Evolutionary conservation across 2,329 filamentous ascomycete species (phyloP), one percentile per base, ranked within the genome.

Genomic region (Chaetomium strumarium): DNA sequence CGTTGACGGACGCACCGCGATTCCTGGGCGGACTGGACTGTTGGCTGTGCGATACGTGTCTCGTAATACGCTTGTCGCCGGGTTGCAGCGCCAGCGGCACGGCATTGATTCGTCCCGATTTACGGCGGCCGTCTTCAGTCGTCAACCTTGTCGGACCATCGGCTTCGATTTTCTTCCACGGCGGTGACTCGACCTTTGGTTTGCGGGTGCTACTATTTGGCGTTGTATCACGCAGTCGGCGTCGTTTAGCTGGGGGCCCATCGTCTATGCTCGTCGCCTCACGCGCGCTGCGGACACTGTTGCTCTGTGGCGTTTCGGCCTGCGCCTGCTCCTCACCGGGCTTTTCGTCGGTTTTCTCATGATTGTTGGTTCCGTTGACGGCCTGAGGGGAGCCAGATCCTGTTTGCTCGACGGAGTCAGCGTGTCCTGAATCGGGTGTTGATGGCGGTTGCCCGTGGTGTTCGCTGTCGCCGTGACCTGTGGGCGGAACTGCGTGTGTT

Each of bases 131-230:
- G 79, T 78, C 87, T 72, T 78, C 81, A 42, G 86, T 80, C 66
- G 92, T 80, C 66, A 95, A 91, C 0, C 88, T 86, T 3, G 92
- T 93, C 19, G 93, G 93, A 0, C 93, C 93, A 29, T 95, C 88
- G 38, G 87, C 89, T 54, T 80, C 80, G 57, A 88, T 80, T 64
- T 83, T 88, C 74, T 93, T 97, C 93, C 93, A 99, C 19, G 93
- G 93, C 59, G 93, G 93, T 58, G 92, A 97, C 55, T 79, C 76
- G 49, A 74, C 72, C 71, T 84, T 75, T 14, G 66, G 63, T 64
- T 69, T 63, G 56, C 74, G 69, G 56, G 74, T 67, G 54, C 69
- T 58, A 51, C 55, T 62, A 19, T 59, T 62, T 53, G 53, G 63
- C 3, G 68, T 64, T 0, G 73, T 20, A 72, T 77, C 57, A 67